Base-by-base conservation (phyloP, 176 grass and related monocot species). In the Carex myosuroides region DNA sequence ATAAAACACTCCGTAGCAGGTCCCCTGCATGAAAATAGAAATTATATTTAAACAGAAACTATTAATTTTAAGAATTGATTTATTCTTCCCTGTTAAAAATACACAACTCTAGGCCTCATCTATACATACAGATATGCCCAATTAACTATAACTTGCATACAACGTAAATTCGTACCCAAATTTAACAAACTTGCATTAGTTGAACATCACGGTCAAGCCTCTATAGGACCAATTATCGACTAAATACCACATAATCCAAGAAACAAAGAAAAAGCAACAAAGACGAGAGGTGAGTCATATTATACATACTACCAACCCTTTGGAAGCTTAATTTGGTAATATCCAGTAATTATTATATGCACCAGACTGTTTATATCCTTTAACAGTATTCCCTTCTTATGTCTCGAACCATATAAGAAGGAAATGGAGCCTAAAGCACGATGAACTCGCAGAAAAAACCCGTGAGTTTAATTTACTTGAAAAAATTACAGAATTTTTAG, bases 1-100 rank as follows among this genome's bases (percentile, higher is more conserved):
- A 98, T 94, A 70, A 94, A 94, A 87, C 95, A 98, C 37, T 94
- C 95, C 4, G 89, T 93, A 70, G 92, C 84, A 86, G 95, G 95
- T 12, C 95, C 95, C 17, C 95, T 98, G 85, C 86, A 91, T 90
- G 85, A 81, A 77, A 92, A 84, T 11, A 69, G 60, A 75, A 57
- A 13, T 13, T 81, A 76, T 32, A 76, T 55, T 22, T 53, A 30
- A 52, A 76, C 11, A 53, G 20, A 22, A 53, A 50, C 20, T 26
- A 4, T 13, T 21, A 6, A 48, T 72, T 13, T 46, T 72, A 72
- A 48, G 18, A 22, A 18, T 44, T 42, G 17, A 48, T 10, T 4
- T 65, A 37, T 53, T 26, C 46, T 76, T 29, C 12, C 53, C 46
- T 52, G 17, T 55, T 1, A 13, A 55, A 76, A 16, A 44, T 16